Evolutionary conservation across 1,139 yeast species (phyloP), one percentile per base, ranked within the genome.

Genomic region (Suhomyces bribrorum): DNA sequence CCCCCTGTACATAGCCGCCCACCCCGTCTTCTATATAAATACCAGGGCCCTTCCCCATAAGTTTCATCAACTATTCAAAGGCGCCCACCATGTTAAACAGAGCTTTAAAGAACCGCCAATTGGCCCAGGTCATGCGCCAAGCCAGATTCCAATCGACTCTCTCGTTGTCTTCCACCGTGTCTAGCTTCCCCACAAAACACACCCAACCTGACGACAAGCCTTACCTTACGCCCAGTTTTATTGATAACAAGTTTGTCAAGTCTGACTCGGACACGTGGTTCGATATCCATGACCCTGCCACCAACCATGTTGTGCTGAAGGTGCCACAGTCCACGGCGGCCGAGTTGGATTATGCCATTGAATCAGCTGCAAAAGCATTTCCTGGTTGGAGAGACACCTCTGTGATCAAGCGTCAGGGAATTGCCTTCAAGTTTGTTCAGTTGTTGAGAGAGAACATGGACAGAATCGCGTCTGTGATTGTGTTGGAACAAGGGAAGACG

Each of bases 401-500:
- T 29, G 64, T 83, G 30, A 75, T 85, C 54, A 77, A 77, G 53
- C 76, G 94, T 57, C 90, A 83, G 63, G 89, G 86, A 47, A 77
- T 83, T 50, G 85, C 86, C 12, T 85, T 85, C 71, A 81, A 77
- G 56, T 81, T 81, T 58, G 89, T 81, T 15, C 78, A 77, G 55
- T 72, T 85, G 45, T 77, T 85, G 53, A 75, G 83, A 44, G 75
- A 69, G 41, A 81, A 84, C 64, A 77, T 81, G 81, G 89, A 85
- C 59, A 61, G 85, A 44, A 65, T 85, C 31, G 94, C 94, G 3
- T 74, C 79, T 13, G 71, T 80, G 48, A 85, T 85, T 59, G 88
- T 85, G 30, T 69, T 81, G 50, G 92, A 85, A 64, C 92, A 85
- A 64, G 94, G 94, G 37, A 85, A 85, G 62, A 82, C 92, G 13